These are phyloP conservation scores for Scenedesmus sp. DNA, from an alignment of 163 green algal genomes.

Conservation along the genomic window DNA sequence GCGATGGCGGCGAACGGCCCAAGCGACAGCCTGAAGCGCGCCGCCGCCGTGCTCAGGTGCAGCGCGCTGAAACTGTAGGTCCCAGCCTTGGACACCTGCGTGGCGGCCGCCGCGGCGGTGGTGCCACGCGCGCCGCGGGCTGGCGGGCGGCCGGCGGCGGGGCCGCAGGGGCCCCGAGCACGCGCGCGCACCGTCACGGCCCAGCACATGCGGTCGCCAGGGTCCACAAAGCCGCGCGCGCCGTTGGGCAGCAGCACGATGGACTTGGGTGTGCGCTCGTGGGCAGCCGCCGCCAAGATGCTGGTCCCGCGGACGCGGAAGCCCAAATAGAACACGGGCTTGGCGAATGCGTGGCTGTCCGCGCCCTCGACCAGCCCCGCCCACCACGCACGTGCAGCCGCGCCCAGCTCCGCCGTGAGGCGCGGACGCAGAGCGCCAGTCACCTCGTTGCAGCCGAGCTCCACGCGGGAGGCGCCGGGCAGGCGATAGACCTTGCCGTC, in stretches of 20 bases:
- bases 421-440: background rate
- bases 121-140: too few species aligned
- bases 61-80: too few species aligned
- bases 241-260: slow-evolving; percentile 1
- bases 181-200: too few species aligned
- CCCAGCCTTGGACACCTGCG: too few species aligned
- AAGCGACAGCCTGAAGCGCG: too few species aligned
- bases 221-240: background rate
- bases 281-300: background rate
- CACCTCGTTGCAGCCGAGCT: background rate
- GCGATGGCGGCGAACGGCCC: background rate
- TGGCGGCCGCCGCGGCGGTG: too few species aligned
- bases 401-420: background rate
- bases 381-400: slow-evolving; percentile 9
- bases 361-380: background rate
- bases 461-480: background rate
- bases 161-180: too few species aligned
- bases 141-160: too few species aligned
- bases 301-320: background rate
- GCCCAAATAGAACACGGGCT: slow-evolving; percentile 16
- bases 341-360: slow-evolving; percentile 6
- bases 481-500: slow-evolving; percentile 1
- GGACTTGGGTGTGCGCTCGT: slow-evolving; percentile 1
- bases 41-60: too few species aligned
- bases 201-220: background rate